Evolutionary conservation across 2,329 filamentous ascomycete genomes (phyloP), one percentile per base, ranked within the genome.

Genomic region (Zymoseptoria pseudotritici): DNA sequence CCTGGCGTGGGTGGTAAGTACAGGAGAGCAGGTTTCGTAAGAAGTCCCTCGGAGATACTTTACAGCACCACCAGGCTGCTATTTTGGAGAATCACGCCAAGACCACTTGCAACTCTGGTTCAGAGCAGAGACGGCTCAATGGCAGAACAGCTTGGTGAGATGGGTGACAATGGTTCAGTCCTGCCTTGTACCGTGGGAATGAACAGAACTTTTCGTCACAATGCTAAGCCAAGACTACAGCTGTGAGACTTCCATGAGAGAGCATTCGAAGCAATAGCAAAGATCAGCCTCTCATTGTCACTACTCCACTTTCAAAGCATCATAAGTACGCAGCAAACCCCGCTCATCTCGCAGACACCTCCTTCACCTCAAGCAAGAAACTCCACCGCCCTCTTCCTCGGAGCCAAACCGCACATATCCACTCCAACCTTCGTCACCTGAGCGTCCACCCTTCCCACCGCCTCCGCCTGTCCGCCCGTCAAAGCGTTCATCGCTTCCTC

Each of bases 401-500:
- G 61, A 22, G 62, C 63, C 58, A 72, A 60, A 21, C 67, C 69
- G 61, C 76, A 78, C 54, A 73, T 72, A 65, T 68, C 73, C 57
- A 66, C 63, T 19, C 65, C 70, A 17, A 77, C 76, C 63, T 76
- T 71, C 3, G 66, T 68, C 22, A 74, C 74, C 36, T 66, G 65
- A 3, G 75, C 76, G 53, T 78, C 75, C 8, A 82, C 73, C 26
- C 78, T 73, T 19, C 68, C 68, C 3, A 68, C 29, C 36, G 62
- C 54, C 7, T 64, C 72, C 21, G 80, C 80, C 64, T 78, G 73
- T 24, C 71, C 71, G 57, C 76, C 74, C 10, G 81, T 83, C 63
- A 83, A 71, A 0, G 62, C 65, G 66, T 83, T 73, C 78, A 83
- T 77, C 2, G 80, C 80, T 10, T 62, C 58, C 68, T 77, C 70